Evolutionary conservation across 1,284 basidiomycete species (phyloP).

Genomic region (Ganoderma leucocontextum): DNA sequence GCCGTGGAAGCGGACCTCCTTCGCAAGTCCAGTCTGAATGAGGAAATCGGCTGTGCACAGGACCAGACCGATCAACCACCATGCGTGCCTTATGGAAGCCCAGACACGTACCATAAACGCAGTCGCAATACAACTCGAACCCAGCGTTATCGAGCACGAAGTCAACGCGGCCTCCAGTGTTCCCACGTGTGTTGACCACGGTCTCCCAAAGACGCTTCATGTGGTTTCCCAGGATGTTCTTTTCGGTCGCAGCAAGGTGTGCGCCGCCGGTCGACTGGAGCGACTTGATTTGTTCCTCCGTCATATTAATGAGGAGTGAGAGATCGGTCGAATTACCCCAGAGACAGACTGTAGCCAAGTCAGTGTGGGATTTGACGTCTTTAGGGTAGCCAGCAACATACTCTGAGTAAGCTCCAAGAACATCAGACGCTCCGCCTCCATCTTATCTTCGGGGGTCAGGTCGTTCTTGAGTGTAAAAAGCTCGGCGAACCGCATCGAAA

Average conservation of each 20-base stretch:
- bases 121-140: conserved; percentile 97
- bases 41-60: conserved; percentile 78
- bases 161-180: conserved; percentile 86
- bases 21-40: conserved; percentile 90
- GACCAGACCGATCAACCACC: conserved; percentile 14
- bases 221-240: conserved; percentile 93
- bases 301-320: conserved; percentile 97
- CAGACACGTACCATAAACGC: conserved; percentile 81
- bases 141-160: conserved; percentile 92
- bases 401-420: conserved; percentile 94
- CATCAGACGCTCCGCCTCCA: conserved; percentile 87
- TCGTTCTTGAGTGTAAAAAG: conserved; percentile 75
- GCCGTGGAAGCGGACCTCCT: conserved; percentile 91
- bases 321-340: conserved; percentile 99
- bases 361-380: neutral
- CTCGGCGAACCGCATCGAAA: conserved; percentile 92
- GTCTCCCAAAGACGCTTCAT: conserved; percentile 85
- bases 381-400: conserved; percentile 21
- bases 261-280: conserved; percentile 98
- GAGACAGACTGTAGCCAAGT: conserved; percentile 73
- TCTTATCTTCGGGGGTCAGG: conserved; percentile 63
- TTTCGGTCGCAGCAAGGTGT: conserved; percentile 94
- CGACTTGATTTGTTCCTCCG: conserved; percentile 97
- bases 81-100: neutral
- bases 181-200: conserved; percentile 72